Conservation (phyloP, 768 basidiomycete species). For the Ramaria rubella region DNA sequence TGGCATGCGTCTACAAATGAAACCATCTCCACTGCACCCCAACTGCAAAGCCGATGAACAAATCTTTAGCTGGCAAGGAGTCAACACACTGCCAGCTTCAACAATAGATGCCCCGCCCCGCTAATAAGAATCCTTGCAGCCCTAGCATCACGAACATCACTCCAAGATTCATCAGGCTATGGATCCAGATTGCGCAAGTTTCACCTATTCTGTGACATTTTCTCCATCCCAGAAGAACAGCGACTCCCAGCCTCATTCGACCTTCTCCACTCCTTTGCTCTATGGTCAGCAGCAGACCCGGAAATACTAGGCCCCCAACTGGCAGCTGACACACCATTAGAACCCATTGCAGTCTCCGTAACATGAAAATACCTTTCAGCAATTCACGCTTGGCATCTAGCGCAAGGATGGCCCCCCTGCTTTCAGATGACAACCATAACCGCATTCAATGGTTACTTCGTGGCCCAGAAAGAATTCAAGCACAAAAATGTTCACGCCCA, state of each 20-base stretch:
- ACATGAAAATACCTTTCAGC: slow-evolving; percentile 31
- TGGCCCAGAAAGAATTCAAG: slow-evolving; percentile 24
- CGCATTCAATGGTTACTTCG: slow-evolving; percentile 25
- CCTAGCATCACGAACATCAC: slow-evolving; percentile 19
- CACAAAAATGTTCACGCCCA: slow-evolving; percentile 10
- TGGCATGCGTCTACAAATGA: slow-evolving; percentile 12
- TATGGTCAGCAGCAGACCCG: slow-evolving; percentile 32
- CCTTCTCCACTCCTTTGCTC: slow-evolving; percentile 29
- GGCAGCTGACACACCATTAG: slow-evolving; percentile 19
- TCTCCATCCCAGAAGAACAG: slow-evolving; percentile 22
- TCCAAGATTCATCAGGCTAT: slow-evolving; percentile 16
- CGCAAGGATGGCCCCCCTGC: slow-evolving; percentile 33
- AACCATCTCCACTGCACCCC: slow-evolving; percentile 19
- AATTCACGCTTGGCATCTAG: slow-evolving; percentile 32
- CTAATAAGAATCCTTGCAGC: slow-evolving; percentile 13
- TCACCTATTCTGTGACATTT: slow-evolving; percentile 27
- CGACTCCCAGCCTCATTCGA: slow-evolving; percentile 23
- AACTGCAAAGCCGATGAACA: slow-evolving; percentile 20
- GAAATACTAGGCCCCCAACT: slow-evolving; percentile 6
- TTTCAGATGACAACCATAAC: slow-evolving; percentile 16
- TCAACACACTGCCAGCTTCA: slow-evolving; percentile 22
- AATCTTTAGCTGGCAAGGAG: slow-evolving; percentile 28
- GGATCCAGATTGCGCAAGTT: slow-evolving; percentile 25
- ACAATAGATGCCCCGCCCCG: slow-evolving; percentile 20
- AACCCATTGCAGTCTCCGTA: slow-evolving; percentile 23